Base-by-base conservation (phyloP, 2,329 filamentous ascomycete genomes). In the Fusarium sp. region DNA sequence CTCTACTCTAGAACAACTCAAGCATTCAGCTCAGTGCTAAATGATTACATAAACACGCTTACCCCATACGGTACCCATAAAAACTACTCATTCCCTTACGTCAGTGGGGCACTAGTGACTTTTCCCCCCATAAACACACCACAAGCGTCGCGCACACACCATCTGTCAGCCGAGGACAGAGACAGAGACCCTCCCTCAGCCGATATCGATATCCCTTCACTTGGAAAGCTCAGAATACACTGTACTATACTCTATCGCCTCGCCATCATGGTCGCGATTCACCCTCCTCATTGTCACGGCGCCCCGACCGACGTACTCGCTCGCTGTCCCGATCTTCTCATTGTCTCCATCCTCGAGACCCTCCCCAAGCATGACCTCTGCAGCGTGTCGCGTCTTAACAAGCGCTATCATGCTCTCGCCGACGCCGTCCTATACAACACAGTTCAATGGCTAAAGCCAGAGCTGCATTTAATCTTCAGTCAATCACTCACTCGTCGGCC, bases 381-480 rank as follows among this genome's bases (percentile, higher is more conserved):
- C 77, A 79, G 71, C 68, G 76, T 84, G 21, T 84, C 82, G 41
- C 78, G 79, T 13, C 76, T 84, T 41, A 84, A 79, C 74, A 78
- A 79, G 53, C 76, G 75, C 25, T 81, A 82, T 67, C 83, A 85
- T 66, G 73, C 74, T 46, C 73, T 85, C 23, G 82, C 82, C 66
- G 84, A 85, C 69, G 80, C 82, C 5, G 76, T 85, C 11, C 77
- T 85, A 23, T 84, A 85, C 75, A 80, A 82, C 69, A 81, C 77
- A 7, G 81, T 85, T 3, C 79, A 78, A 23, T 85, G 85, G 76
- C 77, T 82, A 39, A 80, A 79, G 30, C 83, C 83, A 0, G 81
- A 84, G 67, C 80, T 84, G 23, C 84, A 85, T 65, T 76, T 85
- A 16, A 78, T 80, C 56, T 85, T 85, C 72, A 82, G 82, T 69